Base-by-base conservation (phyloP, 2,329 filamentous ascomycete species). In the Bimuria novae-zelandiae region DNA sequence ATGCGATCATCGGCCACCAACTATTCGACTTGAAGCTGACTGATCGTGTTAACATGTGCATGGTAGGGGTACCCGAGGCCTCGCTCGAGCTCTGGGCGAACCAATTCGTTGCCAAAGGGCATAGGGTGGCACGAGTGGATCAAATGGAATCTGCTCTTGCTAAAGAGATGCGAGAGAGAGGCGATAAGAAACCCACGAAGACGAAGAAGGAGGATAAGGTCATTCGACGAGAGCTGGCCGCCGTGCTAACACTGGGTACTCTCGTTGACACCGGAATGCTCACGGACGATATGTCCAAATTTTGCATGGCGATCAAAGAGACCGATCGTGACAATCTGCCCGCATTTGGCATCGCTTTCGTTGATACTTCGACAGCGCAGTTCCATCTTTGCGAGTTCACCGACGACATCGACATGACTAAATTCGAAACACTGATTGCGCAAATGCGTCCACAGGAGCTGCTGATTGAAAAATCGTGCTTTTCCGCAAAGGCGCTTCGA, bases 101-200 rank as follows among this genome's bases (percentile, higher is more conserved):
- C 66, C 94, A 99, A 67, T 99, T 99, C 65, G 92, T 99, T 35
- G 94, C 93, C 53, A 97, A 97, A 73, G 94, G 95, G 29, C 96
- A 87, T 84, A 99, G 99, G 75, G 95, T 99, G 49, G 94, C 94
- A 6, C 84, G 93, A 16, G 94, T 99, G 21, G 94, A 97, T 71
- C 94, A 99, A 72, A 92, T 92, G 81, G 94, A 99, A 76, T 96
- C 92, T 29, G 94, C 94, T 2, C 78, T 99, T 7, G 92, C 88
- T 52, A 99, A 99, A 72, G 93, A 99, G 74, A 97, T 99, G 94
- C 88, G 94, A n/a, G 94, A 99, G 74, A 85, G 93, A 32, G 90
- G 89, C 57, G 83, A 73, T 32, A 65, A 81, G 51, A 79, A 80
- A 58, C 51, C 72, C 5, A 64, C 60, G n/a, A 80, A 79, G 55